Evolutionary conservation across 2,329 filamentous ascomycete species (phyloP).

Genomic region (Didymella pinodella): DNA sequence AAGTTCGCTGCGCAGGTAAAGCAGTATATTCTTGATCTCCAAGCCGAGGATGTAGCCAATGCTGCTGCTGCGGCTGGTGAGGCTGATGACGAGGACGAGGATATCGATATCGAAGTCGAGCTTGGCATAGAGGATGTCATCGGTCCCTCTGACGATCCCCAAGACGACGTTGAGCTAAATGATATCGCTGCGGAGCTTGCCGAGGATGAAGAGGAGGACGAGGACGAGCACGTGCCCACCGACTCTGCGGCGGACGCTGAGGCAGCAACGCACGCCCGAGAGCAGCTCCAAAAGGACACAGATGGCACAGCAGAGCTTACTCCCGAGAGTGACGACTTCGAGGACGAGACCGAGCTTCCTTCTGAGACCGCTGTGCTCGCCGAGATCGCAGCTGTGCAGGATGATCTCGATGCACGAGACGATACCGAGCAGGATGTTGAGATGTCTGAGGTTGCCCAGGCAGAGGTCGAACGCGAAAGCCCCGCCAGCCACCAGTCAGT

Average conservation of each 20-base stretch:
- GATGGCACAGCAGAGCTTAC: neutral
- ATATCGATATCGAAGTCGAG: conserved; percentile 10
- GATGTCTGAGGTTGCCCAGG: neutral
- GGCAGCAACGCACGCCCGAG: neutral
- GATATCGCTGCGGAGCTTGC: neutral
- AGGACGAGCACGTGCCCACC: conserved; percentile 4
- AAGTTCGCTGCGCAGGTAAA: conserved; percentile 31
- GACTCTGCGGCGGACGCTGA: neutral
- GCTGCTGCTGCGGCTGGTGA: conserved; percentile 15
- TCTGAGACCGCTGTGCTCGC: conserved; percentile 17
- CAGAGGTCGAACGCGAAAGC: conserved; percentile 1
- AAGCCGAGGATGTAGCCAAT: conserved; percentile 20
- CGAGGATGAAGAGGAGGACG: neutral
- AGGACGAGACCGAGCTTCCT: conserved; percentile 11
- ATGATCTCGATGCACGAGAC: conserved; percentile 3
- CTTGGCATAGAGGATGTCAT: conserved; percentile 6
- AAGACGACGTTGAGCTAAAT: neutral
- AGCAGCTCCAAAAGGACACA: conserved; percentile 1
- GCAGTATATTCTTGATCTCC: conserved; percentile 25
- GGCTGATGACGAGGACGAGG: conserved; percentile 19
- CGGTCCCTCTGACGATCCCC: neutral
- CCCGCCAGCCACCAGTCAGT: conserved; percentile 2
- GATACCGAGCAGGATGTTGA: conserved; percentile 2
- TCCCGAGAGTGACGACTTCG: conserved; percentile 1
- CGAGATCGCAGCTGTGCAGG: conserved; percentile 13